These are phyloP conservation scores for Plantago ovata DNA, from an alignment of 257 asterid species.

Conservation along the genomic window DNA sequence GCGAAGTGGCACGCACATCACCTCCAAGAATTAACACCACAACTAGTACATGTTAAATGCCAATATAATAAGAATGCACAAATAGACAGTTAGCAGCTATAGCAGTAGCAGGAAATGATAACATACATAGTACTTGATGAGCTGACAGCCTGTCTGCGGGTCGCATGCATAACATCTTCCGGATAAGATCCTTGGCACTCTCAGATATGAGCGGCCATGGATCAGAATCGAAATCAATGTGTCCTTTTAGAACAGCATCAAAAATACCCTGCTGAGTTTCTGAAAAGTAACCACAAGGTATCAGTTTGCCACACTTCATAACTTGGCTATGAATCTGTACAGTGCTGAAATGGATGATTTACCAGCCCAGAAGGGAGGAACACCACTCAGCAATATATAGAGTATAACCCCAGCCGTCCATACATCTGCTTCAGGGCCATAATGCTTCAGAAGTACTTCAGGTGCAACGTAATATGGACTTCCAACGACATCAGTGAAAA, in stretches of 20 bases:
- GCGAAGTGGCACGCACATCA: background rate
- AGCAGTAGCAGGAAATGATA: constrained; percentile 9
- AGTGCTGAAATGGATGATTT: constrained; percentile 8
- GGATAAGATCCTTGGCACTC: constrained; percentile 81
- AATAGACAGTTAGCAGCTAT: constrained; percentile 10
- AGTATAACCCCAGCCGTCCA: constrained; percentile 97
- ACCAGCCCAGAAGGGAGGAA: constrained; percentile 99
- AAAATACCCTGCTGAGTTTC: constrained; percentile 89
- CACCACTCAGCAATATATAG: constrained; percentile 85
- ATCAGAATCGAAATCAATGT: constrained; percentile 74
- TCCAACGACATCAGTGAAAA: constrained; percentile 90
- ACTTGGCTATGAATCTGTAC: background rate
- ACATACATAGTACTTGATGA: constrained; percentile 84
- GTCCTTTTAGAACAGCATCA: constrained; percentile 80
- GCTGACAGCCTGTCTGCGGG: constrained; percentile 80
- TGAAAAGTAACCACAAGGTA: constrained; percentile 35
- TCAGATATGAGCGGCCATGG: constrained; percentile 86
- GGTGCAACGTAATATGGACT: constrained; percentile 98
- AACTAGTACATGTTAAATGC: background rate
- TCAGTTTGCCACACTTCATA: constrained; percentile 7
- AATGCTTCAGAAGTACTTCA: constrained; percentile 83
- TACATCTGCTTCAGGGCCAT: constrained; percentile 94
- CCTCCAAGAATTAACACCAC: background rate
- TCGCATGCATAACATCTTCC: constrained; percentile 76
- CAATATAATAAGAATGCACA: constrained; percentile 6